Percentiles rank a stretch among this genome's conserved stretches.
Conservation (phyloP, 1,284 basidiomycete genomes). For the Afroboletus lepidellus region DNA sequence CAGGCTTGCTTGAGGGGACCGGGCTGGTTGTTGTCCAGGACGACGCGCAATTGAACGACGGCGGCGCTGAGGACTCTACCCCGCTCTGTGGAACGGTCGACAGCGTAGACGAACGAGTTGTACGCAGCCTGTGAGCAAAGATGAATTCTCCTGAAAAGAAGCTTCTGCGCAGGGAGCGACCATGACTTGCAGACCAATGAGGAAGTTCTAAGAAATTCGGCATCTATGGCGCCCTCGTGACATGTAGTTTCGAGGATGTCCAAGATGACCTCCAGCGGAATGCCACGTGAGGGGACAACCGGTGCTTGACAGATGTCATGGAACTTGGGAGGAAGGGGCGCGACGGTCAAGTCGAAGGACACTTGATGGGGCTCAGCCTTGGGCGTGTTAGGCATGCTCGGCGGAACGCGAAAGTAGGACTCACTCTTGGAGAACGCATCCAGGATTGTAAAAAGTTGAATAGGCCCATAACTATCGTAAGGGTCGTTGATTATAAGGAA, state of each 20-base stretch:
- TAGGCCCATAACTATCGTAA: constrained; percentile 36
- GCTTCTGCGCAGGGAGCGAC: constrained; percentile 58
- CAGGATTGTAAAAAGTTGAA: constrained; percentile 39
- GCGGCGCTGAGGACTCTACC: constrained; percentile 51
- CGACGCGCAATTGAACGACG: constrained; percentile 51
- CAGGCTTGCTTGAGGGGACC: constrained; percentile 50
- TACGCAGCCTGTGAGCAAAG: constrained; percentile 53
- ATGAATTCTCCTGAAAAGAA: constrained; percentile 57
- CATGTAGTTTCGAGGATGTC: constrained; percentile 58
- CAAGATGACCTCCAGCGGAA: constrained; percentile 64
- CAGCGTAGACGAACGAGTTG: constrained; percentile 51
- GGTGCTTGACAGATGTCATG: constrained; percentile 15
- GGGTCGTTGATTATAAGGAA: constrained; percentile 27
- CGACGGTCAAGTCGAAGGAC: constrained; percentile 36
- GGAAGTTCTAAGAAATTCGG: constrained; percentile 47
- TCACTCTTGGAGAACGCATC: constrained; percentile 31
- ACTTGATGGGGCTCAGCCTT: constrained; percentile 38
- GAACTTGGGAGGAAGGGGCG: constrained; percentile 9
- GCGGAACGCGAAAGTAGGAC: constrained; percentile 17
- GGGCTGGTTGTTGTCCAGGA: constrained; percentile 67
- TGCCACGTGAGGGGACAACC: constrained; percentile 23
- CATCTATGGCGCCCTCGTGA: constrained; percentile 40
- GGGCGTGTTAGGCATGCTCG: constrained; percentile 14
- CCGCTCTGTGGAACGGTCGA: constrained; percentile 44
- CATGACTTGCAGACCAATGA: constrained; percentile 64